A percentile compares a stretch with the other conserved stretches of the same genome.
These are phyloP conservation scores for Aspergillus neoniger DNA, from an alignment of 2,329 filamentous ascomycete genomes.

Conservation along the genomic window DNA sequence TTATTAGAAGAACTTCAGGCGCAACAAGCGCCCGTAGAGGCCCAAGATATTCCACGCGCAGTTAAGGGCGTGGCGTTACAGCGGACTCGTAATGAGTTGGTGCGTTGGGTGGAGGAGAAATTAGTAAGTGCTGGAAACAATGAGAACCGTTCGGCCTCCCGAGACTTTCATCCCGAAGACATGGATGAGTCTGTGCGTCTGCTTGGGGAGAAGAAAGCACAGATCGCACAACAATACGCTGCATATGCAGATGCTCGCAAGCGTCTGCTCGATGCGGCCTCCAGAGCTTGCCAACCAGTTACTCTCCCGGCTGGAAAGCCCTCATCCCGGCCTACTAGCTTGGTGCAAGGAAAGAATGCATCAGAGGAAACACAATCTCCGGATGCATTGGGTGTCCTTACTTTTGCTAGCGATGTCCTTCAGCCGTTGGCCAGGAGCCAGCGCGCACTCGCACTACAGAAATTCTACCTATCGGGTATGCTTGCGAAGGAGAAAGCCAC, in stretches of 20 bases:
- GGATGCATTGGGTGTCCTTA: conserved; percentile 33
- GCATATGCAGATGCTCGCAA: conserved; percentile 40
- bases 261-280: conserved; percentile 37
- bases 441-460: conserved; percentile 40
- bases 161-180: conserved; percentile 32
- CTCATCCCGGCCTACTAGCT: conserved; percentile 18
- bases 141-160: conserved; percentile 28
- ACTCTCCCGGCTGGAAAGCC: conserved; percentile 26
- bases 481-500: conserved; percentile 43
- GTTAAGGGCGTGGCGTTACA: conserved; percentile 42
- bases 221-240: conserved; percentile 39
- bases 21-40: conserved; percentile 19
- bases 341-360: conserved; percentile 11
- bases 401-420: conserved; percentile 35
- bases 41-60: conserved; percentile 14
- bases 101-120: conserved; percentile 55
- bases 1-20: conserved; percentile 37
- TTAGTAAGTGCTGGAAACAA: conserved; percentile 40
- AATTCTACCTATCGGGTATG: conserved; percentile 39
- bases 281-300: conserved; percentile 39
- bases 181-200: conserved; percentile 32
- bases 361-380: conserved; percentile 22
- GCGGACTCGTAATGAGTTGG: conserved; percentile 50
- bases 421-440: conserved; percentile 39
- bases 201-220: conserved; percentile 34